phyloP scores from a whole-genome alignment of 768 basidiomycete genomes.

The Lentinula detonsa region DNA sequence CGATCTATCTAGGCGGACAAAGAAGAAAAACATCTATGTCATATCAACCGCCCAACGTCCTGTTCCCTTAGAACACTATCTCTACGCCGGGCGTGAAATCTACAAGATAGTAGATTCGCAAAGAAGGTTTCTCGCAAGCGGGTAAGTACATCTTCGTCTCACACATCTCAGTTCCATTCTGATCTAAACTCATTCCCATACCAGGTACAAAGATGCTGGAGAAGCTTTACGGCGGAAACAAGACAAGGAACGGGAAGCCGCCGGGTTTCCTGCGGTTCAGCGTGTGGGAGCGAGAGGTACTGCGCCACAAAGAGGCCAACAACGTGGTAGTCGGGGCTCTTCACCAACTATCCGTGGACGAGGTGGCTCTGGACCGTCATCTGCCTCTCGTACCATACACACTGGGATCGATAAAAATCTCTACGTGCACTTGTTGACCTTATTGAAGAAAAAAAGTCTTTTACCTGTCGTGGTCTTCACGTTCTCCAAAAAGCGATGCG shows the following conservation, averaged over 20 bases:
- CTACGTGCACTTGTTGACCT: conserved; percentile 86
- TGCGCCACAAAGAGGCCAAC: conserved; percentile 48
- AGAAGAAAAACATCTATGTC: conserved; percentile 99
- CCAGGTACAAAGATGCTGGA: conserved; percentile 83
- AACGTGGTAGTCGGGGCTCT: conserved; percentile 40
- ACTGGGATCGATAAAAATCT: conserved; percentile 80
- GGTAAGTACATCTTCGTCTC: conserved; percentile 41
- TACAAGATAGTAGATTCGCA: conserved; percentile 89
- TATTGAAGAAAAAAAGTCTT: conserved; percentile 78
- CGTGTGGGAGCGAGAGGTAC: conserved; percentile 77
- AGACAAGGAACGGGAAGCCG: conserved; percentile 96
- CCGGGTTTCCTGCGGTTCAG: conserved; percentile 83
- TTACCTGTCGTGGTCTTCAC: conserved; percentile 97
- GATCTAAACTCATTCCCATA: neutral
- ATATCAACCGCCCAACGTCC: conserved; percentile 95
- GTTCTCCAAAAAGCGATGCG: conserved; percentile 93
- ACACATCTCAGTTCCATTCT: conserved; percentile 4
- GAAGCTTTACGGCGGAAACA: conserved; percentile 91
- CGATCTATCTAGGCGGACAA: conserved; percentile 67
- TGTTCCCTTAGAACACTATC: conserved; percentile 93
- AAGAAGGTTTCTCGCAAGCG: conserved; percentile 64
- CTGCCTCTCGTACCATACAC: conserved; percentile 50
- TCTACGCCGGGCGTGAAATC: conserved; percentile 90
- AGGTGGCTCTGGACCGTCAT: conserved; percentile 22
- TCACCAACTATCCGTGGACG: conserved; percentile 23